Evolutionary conservation across 345 rosid genomes (phyloP).

Genomic region (Ceriops tagal): DNA sequence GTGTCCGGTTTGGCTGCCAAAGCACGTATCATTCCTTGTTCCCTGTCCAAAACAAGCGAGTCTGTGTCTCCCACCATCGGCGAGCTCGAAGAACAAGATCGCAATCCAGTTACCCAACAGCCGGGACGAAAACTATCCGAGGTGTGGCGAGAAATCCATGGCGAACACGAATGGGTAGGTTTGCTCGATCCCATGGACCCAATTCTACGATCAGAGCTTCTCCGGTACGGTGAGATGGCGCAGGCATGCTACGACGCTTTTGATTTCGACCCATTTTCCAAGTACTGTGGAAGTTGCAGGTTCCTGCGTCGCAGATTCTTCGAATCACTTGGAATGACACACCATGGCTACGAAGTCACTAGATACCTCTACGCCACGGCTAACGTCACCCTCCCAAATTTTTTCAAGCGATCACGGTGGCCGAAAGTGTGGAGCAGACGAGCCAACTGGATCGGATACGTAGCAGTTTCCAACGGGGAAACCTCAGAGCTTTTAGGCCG

Average conservation of each 20-base stretch:
- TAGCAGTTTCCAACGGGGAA: conserved; percentile 64
- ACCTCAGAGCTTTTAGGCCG: conserved; percentile 51
- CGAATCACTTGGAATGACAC: conserved; percentile 41
- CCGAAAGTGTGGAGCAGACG: conserved; percentile 77
- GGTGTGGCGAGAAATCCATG: conserved; percentile 72
- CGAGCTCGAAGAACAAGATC: conserved; percentile 8
- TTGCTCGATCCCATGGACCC: conserved; percentile 81
- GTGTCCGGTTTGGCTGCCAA: background rate
- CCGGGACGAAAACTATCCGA: conserved; percentile 34
- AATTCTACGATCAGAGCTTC: conserved; percentile 61
- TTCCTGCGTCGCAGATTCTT: conserved; percentile 52
- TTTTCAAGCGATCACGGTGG: conserved; percentile 77
- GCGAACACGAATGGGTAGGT: conserved; percentile 73
- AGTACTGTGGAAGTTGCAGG: conserved; percentile 71
- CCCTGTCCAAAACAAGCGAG: conserved; percentile 28
- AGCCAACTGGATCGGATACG: conserved; percentile 87
- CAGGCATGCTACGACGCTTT: conserved; percentile 86
- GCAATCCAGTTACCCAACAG: conserved; percentile 1
- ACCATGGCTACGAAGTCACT: conserved; percentile 56
- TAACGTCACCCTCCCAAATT: conserved; percentile 68
- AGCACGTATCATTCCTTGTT: conserved; percentile 13
- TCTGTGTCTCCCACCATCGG: conserved; percentile 37
- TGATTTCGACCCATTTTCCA: conserved; percentile 71
- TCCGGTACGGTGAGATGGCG: conserved; percentile 90
- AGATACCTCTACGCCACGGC: conserved; percentile 73